Conservation (phyloP, 2,329 filamentous ascomycete species). For the Apiospora malaysiana region DNA sequence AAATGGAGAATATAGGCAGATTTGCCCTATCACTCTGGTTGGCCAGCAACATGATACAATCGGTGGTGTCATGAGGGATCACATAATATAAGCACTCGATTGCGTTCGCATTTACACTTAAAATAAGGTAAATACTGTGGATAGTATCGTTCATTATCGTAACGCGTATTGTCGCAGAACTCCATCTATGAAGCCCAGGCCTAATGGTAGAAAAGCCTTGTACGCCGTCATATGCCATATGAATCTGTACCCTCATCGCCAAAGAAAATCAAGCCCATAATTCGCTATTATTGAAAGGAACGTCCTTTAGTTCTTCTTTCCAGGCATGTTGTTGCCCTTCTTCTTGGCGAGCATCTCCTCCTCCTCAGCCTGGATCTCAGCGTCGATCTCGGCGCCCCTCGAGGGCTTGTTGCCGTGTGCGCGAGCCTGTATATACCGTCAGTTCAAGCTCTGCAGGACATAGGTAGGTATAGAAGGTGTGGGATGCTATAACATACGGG, state of each 20-base stretch:
- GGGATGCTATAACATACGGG: slow-evolving; percentile 49
- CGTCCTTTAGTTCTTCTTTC: slow-evolving; percentile 33
- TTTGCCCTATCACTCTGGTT: too few species aligned
- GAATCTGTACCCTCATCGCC: slow-evolving; percentile 10
- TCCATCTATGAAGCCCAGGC: slow-evolving; percentile 7
- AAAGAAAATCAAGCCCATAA: slow-evolving; percentile 12
- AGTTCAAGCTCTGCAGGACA: slow-evolving; percentile 22
- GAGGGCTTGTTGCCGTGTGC: slow-evolving; percentile 76
- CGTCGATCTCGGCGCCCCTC: slow-evolving; percentile 74
- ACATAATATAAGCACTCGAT: too few species aligned
- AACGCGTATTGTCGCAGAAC: background rate
- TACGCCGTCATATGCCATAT: slow-evolving; percentile 4
- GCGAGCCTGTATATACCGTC: slow-evolving; percentile 52
- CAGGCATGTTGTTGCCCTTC: slow-evolving; percentile 56
- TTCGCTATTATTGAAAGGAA: background rate
- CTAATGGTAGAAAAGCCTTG: background rate
- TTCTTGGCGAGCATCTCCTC: slow-evolving; percentile 62
- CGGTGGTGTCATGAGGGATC: too few species aligned
- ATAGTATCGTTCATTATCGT: slow-evolving; percentile 14
- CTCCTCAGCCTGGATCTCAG: slow-evolving; percentile 71
- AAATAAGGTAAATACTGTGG: background rate
- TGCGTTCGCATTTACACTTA: background rate
- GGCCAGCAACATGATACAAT: too few species aligned
- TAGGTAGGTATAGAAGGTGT: background rate
- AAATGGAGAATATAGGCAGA: slow-evolving; percentile 28